Percentiles rank a stretch among this genome's conserved stretches.
phyloP scores from a whole-genome alignment of 345 rosid genomes.

The Gossypium herbaceum region DNA sequence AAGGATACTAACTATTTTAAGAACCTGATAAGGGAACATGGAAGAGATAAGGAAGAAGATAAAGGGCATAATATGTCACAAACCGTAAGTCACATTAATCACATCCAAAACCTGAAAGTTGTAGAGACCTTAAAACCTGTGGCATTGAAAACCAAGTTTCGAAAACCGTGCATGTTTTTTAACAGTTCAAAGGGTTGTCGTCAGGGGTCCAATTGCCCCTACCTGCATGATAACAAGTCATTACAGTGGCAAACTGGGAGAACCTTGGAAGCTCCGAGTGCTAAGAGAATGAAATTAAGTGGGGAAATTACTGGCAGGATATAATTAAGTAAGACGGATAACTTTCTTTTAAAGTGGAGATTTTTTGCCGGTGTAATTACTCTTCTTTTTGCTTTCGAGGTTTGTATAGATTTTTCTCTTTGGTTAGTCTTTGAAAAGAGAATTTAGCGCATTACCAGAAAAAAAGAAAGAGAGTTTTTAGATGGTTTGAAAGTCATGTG shows the following conservation, averaged over 20 bases:
- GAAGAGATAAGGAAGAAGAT: constrained; percentile 33
- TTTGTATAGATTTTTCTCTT: neutral
- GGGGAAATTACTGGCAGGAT: constrained; percentile 23
- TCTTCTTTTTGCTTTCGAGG: neutral
- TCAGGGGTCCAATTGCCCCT: constrained; percentile 42
- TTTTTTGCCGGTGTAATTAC: neutral
- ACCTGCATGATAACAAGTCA: constrained; percentile 42
- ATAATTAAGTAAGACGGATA: neutral
- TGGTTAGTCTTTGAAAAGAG: neutral
- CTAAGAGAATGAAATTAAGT: constrained; percentile 45
- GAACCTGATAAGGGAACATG: constrained; percentile 67
- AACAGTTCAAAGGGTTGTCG: constrained; percentile 46
- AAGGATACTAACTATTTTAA: constrained; percentile 50
- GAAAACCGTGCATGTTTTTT: constrained; percentile 43
- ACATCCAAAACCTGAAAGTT: constrained; percentile 10
- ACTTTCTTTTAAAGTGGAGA: neutral
- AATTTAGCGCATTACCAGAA: too few species aligned
- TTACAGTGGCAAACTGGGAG: constrained; percentile 21
- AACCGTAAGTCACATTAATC: constrained; percentile 9
- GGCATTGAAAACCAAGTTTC: constrained; percentile 28
- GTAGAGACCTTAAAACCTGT: constrained; percentile 21
- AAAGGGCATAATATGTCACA: constrained; percentile 12
- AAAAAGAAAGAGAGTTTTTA: too few species aligned
- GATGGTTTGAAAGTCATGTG: neutral
- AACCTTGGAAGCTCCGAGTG: constrained; percentile 24